Evolutionary conservation across 768 basidiomycete species (phyloP).

Genomic region (Tephrocybe sp.): DNA sequence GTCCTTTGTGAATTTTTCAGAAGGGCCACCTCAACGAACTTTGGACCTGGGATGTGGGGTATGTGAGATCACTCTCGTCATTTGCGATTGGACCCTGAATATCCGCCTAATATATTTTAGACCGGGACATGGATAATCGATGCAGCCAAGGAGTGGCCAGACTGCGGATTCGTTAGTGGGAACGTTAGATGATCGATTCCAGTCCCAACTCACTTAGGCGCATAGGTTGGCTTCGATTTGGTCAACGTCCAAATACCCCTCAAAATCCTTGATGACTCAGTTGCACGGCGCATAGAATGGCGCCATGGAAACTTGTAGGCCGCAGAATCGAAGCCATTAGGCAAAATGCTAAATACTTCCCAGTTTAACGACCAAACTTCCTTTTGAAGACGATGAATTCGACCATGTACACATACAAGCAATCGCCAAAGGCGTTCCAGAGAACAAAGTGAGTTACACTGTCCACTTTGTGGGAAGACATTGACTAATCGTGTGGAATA

Average conservation of each 20-base stretch:
- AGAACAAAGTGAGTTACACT: conserved; percentile 58
- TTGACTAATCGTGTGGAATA: conserved; percentile 22
- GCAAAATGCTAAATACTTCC: background rate
- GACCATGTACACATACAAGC: conserved; percentile 75
- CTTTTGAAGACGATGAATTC: conserved; percentile 82
- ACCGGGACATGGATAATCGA: conserved; percentile 72
- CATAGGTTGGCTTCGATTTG: conserved; percentile 76
- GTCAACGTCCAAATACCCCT: conserved; percentile 71
- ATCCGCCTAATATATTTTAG: conserved; percentile 32
- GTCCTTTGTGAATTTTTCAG: conserved; percentile 58
- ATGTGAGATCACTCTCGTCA: conserved; percentile 24
- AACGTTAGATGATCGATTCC: background rate
- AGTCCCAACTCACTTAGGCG: background rate
- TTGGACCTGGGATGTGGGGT: conserved; percentile 79
- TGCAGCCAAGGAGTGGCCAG: conserved; percentile 70
- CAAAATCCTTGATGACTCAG: conserved; percentile 44
- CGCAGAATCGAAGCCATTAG: background rate
- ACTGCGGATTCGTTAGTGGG: conserved; percentile 56
- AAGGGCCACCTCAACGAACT: conserved; percentile 48
- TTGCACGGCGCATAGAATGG: conserved; percentile 67
- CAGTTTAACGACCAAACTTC: conserved; percentile 73
- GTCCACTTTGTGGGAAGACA: background rate
- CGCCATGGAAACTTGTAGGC: conserved; percentile 75
- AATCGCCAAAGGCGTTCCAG: conserved; percentile 68
- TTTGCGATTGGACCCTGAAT: background rate